A percentile compares a stretch with the other conserved stretches of the same genome.
Evolutionary conservation across 2,329 filamentous ascomycete genomes (phyloP).

Genomic region (Metarhizium guizhouense): DNA sequence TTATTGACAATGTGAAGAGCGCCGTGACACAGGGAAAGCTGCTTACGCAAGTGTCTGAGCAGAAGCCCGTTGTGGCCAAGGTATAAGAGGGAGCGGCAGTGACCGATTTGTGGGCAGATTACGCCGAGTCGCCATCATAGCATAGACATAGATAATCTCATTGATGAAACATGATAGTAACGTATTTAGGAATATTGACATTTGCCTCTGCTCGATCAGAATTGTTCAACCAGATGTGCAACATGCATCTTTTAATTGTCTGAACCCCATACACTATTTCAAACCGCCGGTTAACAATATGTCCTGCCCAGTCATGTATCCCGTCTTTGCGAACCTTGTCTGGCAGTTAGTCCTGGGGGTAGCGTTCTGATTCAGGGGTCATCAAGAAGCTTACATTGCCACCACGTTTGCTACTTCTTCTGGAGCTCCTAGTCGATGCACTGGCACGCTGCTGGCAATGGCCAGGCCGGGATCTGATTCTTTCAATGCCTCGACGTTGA

Average conservation of each 20-base stretch:
- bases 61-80: conserved; percentile 2
- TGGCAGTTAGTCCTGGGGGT: neutral
- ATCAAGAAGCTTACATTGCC: conserved; percentile 1
- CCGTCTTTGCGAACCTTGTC: conserved; percentile 6
- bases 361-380: neutral
- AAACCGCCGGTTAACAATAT: conserved; percentile 5
- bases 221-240: too few species aligned
- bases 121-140: neutral
- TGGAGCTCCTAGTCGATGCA: conserved; percentile 5
- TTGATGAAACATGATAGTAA: neutral
- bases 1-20: conserved; percentile 25
- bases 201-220: neutral
- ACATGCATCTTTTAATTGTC: neutral
- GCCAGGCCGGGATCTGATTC: conserved; percentile 5
- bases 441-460: conserved; percentile 5
- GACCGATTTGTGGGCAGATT: neutral
- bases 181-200: neutral
- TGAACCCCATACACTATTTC: neutral
- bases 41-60: conserved; percentile 10
- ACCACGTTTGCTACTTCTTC: conserved; percentile 8
- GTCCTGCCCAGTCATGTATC: conserved; percentile 8
- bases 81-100: neutral
- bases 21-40: conserved; percentile 10
- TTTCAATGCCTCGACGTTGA: neutral
- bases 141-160: neutral